These are phyloP conservation scores for Colletotrichum scovillei DNA, from an alignment of 2,329 filamentous ascomycete genomes.

Conservation along the genomic window DNA sequence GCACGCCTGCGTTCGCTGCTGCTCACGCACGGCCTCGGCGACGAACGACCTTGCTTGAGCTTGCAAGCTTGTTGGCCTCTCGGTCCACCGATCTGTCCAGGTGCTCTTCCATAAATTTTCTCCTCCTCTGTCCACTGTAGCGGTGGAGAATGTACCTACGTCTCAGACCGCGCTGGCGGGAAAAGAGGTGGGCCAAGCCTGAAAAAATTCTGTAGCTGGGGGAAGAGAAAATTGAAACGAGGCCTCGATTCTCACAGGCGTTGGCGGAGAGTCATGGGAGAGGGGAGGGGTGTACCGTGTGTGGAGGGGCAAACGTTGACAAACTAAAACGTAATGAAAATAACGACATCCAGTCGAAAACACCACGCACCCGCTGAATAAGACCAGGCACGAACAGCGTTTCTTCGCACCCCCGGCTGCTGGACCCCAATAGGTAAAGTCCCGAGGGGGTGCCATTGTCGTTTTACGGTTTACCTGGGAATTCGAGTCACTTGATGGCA, in stretches of 20 bases:
- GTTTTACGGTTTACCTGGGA: constrained; percentile 6
- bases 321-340: constrained; percentile 39
- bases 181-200: background rate
- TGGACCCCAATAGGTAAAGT: constrained; percentile 14
- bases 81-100: background rate
- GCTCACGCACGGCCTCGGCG: background rate
- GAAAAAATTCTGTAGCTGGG: background rate
- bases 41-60: background rate
- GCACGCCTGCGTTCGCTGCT: no score
- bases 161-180: constrained; percentile 1
- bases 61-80: background rate
- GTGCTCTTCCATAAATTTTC: background rate
- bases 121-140: background rate
- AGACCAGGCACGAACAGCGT: constrained; percentile 10
- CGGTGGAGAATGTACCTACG: background rate
- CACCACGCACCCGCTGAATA: constrained; percentile 21
- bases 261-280: background rate
- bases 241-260: background rate
- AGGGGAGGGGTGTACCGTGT: background rate
- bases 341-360: constrained; percentile 30
- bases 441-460: constrained; percentile 11
- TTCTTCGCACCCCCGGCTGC: background rate
- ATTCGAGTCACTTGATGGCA: constrained; percentile 27
- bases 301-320: constrained; percentile 16
- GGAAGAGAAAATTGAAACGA: background rate